Evolutionary conservation across 75 land plant genomes (phyloP), one percentile per base, ranked within the genome.

Genomic region (Sequoiadendron giganteum): DNA sequence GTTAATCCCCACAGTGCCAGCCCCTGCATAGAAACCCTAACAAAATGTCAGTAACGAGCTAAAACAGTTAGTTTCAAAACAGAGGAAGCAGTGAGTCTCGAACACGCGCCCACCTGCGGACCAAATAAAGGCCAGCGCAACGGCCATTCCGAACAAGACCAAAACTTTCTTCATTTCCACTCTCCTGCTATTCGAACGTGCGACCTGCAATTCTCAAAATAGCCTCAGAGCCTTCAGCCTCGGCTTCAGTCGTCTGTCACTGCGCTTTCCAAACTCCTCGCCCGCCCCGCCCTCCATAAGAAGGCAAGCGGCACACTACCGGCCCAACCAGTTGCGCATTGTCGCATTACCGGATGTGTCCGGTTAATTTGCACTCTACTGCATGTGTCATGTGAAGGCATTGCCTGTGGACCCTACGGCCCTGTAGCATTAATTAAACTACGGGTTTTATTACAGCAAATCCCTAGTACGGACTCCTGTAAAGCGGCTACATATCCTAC

Each of bases 1-100:
- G 93, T 95, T 95, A 8, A 94, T 91, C 28, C 95, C 95, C 19
- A 94, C 87, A 4, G 90, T 78, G 0, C 92, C 95, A 25, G 89
- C 90, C 4, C 83, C 92, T 90, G 40, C 70, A 85, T 5, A 32
- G 0, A 45, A 82, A 82, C n/a, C 49, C 47, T 25, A 42, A 45
- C 34, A 75, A 75, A 75, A 25, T 10, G 3, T 75, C 5, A 75
- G 77, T 1, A 25, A 65, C n/a, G 9, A 25, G 7, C 28, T 2
- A 0, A 49, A 49, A 34, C 38, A 75, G 11, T 9, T 2, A 75
- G 7, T 30, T 10, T 9, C 1, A 13, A 73, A 32, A 73, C 3
- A 7, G n/a, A 21, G 32, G 38, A 21, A 73, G 38, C 10, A 32
- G 25, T 10, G 76, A 32, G 76, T 10, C 1, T 73, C 76, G 76